phyloP scores from a whole-genome alignment of 179 eudicot species.

The Beta macrorhiza region DNA sequence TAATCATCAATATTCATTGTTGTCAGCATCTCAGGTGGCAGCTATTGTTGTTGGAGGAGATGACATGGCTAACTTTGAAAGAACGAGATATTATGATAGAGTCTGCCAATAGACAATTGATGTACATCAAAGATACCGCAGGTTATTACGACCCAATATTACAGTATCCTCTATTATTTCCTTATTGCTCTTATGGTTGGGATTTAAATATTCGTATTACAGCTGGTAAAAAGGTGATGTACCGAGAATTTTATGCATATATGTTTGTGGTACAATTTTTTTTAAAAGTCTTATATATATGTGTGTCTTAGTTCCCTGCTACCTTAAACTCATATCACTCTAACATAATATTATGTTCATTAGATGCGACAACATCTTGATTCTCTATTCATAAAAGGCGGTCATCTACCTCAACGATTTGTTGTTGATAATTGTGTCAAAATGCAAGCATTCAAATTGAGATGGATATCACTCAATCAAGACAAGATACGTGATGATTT shows the following conservation, averaged over 20 bases:
- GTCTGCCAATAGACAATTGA: not conserved
- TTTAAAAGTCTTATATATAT: too few species aligned
- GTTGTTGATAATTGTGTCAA: not conserved
- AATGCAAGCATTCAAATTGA: not conserved
- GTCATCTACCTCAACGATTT: not conserved
- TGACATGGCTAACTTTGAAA: not conserved
- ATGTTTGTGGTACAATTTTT: not conserved
- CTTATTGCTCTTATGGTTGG: constrained; percentile 12
- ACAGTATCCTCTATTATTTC: not conserved
- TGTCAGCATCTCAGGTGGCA: constrained; percentile 3
- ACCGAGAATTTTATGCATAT: not conserved
- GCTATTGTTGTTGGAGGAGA: not conserved
- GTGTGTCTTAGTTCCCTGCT: not conserved
- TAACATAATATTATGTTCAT: not conserved
- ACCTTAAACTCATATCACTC: too few species aligned
- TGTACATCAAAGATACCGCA: too few species aligned
- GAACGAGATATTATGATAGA: not conserved
- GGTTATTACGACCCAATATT: not conserved
- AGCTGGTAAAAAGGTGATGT: not conserved
- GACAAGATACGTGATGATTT: not conserved
- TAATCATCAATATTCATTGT: not conserved
- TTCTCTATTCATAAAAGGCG: too few species aligned
- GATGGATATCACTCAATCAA: not conserved
- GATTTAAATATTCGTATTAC: not conserved
- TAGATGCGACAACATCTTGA: not conserved